phyloP scores from a whole-genome alignment of 192 early-diverging fungal genomes.

The Coemansia sp. region DNA sequence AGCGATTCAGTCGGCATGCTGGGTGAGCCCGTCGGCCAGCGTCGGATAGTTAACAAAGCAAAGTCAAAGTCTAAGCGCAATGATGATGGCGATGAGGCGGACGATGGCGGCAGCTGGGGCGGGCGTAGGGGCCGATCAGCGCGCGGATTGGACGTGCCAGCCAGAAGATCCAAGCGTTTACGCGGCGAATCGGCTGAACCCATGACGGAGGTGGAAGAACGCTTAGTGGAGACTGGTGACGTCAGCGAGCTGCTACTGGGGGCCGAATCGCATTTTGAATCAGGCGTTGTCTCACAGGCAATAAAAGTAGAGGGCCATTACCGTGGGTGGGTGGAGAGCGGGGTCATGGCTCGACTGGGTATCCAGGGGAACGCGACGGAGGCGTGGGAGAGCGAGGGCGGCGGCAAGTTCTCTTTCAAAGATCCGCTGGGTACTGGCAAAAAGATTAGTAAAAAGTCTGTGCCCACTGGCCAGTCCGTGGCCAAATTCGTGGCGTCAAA shows the following conservation, averaged over 20 bases:
- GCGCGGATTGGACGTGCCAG: constrained; percentile 1
- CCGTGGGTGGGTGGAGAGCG: constrained; percentile 61
- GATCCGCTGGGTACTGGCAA: constrained; percentile 60
- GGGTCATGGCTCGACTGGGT: constrained; percentile 57
- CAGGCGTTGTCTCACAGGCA: constrained; percentile 47
- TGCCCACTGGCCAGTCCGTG: constrained; percentile 40
- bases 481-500: constrained; percentile 57
- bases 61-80: constrained; percentile 7
- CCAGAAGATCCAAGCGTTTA: constrained; percentile 38
- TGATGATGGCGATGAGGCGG: not conserved
- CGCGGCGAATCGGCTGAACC: constrained; percentile 43
- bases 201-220: constrained; percentile 21
- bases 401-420: constrained; percentile 68
- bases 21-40: not conserved
- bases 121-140: constrained; percentile 7
- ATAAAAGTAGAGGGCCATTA: constrained; percentile 64
- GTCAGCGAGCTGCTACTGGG: constrained; percentile 30
- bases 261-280: constrained; percentile 58
- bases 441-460: constrained; percentile 19
- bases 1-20: not conserved
- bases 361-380: constrained; percentile 59
- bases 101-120: constrained; percentile 11
- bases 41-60: not conserved
- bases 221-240: constrained; percentile 37
- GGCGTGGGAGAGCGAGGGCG: constrained; percentile 74